A percentile compares a stretch with the other conserved stretches of the same genome.
These are phyloP conservation scores for Dichotomocladium elegans DNA, from an alignment of 371 early-diverging fungal genomes.

Conservation along the genomic window DNA sequence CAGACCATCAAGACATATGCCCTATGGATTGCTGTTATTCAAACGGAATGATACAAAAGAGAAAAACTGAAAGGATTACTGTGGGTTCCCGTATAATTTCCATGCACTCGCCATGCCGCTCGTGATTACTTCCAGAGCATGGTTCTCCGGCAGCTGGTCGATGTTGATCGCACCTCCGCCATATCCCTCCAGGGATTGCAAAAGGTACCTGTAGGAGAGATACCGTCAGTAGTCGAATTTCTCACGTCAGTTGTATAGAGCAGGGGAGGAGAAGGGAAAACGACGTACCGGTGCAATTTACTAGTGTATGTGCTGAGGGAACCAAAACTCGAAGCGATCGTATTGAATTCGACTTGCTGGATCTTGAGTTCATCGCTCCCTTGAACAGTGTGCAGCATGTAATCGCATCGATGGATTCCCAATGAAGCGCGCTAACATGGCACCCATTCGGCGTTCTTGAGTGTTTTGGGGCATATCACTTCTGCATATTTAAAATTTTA, in stretches of 20 bases:
- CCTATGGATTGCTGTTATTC: slow-evolving; percentile 34
- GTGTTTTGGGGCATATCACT: too few relatives aligned
- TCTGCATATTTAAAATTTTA: slow-evolving; percentile 12
- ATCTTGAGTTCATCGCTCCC: slow-evolving; percentile 49
- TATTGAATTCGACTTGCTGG: slow-evolving; percentile 96
- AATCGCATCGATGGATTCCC: slow-evolving; percentile 92
- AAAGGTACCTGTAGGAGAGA: slow-evolving; percentile 48
- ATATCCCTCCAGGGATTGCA: slow-evolving; percentile 52
- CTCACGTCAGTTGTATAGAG: neutral
- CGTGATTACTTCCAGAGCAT: slow-evolving; percentile 66
- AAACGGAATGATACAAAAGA: neutral
- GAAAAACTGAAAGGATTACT: too few relatives aligned
- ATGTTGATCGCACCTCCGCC: slow-evolving; percentile 33
- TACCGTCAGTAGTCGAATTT: too few relatives aligned
- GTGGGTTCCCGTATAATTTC: slow-evolving; percentile 67
- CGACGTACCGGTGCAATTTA: slow-evolving; percentile 74
- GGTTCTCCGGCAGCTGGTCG: slow-evolving; percentile 70
- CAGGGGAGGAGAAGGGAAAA: neutral
- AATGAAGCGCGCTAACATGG: slow-evolving; percentile 58
- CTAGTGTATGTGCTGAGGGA: slow-evolving; percentile 73
- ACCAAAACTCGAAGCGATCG: slow-evolving; percentile 90
- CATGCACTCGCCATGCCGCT: slow-evolving; percentile 82
- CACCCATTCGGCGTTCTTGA: too few relatives aligned
- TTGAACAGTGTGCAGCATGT: slow-evolving; percentile 72
- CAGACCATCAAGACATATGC: slow-evolving; percentile 87